phyloP scores from a whole-genome alignment of 345 rosid species.

The Cardiospermum halicacabum region DNA sequence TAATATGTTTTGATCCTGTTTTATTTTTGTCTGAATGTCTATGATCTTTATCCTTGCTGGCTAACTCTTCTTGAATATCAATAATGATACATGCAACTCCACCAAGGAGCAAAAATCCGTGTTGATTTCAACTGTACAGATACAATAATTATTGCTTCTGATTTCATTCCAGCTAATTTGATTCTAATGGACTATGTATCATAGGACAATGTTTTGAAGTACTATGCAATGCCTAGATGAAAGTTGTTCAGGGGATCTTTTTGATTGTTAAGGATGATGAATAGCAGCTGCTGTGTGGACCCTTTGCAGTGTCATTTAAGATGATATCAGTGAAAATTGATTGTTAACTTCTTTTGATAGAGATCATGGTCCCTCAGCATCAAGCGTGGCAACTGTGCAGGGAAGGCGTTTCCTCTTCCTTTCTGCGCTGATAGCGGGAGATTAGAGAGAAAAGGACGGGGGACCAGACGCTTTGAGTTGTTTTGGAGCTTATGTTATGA shows the following conservation, averaged over 20 bases:
- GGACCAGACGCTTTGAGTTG: slow-evolving; percentile 19
- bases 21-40: background rate
- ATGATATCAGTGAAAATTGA: background rate
- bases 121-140: background rate
- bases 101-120: background rate
- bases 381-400: slow-evolving; percentile 19
- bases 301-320: background rate
- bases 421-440: slow-evolving; percentile 31
- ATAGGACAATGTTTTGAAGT: background rate
- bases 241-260: slow-evolving; percentile 3
- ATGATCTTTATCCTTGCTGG: background rate
- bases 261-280: slow-evolving; percentile 8
- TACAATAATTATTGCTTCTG: background rate
- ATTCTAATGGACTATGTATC: background rate
- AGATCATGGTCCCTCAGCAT: slow-evolving; percentile 12
- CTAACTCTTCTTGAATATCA: background rate
- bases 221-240: background rate
- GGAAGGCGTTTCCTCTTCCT: slow-evolving; percentile 3
- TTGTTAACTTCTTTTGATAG: slow-evolving; percentile 7
- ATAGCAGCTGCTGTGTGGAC: slow-evolving; percentile 12
- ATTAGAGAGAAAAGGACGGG: slow-evolving; percentile 1
- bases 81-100: background rate
- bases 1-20: background rate
- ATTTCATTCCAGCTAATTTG: background rate
- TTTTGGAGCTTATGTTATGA: too few relatives aligned